Base-by-base conservation (phyloP, 1,284 basidiomycete species). In the Leccinum huronense region DNA sequence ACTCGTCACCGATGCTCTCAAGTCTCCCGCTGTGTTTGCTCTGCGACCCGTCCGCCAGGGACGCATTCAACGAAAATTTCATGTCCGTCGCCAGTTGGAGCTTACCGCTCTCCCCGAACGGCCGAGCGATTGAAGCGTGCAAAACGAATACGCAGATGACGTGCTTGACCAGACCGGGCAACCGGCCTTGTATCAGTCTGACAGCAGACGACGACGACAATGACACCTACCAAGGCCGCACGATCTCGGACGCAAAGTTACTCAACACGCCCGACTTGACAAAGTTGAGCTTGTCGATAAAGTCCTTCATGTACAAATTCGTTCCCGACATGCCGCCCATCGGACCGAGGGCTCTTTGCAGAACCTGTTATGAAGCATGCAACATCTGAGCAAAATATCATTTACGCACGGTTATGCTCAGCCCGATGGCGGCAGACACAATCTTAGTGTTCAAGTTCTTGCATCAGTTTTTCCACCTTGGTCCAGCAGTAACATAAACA, bases 221-320 rank as follows among this genome's bases (percentile, higher is more conserved):
- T 48, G 31, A 51, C 23, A 31, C 19, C 30, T 6, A 94, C 94
- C 94, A 95, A 69, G 85, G 82, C 63, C 84, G 83, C 62, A 82
- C 84, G 48, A 85, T 81, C 19, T 93, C 90, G 0, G 90, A 90
- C 16, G 94, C 80, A 63, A 90, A 91, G 66, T 86, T 85, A 57
- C 80, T 84, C 14, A 97, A 75, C 16, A 97, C 76, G 71, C 95
- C 93, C 19, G 78, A 76, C 74, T 92, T 91, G 66, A 96, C 80
- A 73, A 92, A 95, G 3, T 81, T 78, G 58, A 98, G 79, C 77
- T 95, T 96, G 66, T 95, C 94, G 16, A 87, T 84, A 63, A 97
- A 80, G 66, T 97, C 95, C 72, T 92, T 91, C 86, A 97, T 92
- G 76, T 97, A 97, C 13, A 88, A 78, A 74, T 91, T 94, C 11